Base-by-base conservation (phyloP, 225 moss, liverwort and hornwort species). In the Lunularia cruciata region DNA sequence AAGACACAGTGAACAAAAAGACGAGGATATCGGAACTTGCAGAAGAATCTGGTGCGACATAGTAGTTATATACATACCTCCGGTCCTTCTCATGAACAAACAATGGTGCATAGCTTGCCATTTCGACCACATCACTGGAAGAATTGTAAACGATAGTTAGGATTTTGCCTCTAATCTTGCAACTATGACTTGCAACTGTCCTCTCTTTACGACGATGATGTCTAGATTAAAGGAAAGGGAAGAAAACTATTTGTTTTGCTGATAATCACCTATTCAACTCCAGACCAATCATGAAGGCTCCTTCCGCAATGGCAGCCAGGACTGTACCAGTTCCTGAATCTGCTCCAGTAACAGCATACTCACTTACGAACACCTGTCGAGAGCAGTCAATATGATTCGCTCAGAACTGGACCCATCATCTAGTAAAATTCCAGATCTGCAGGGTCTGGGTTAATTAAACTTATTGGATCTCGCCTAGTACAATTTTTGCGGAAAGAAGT, bases 71-170 rank as follows among this genome's bases (percentile, higher is more conserved):
- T n/a, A n/a, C n/a, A 23, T 83, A 91, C 94, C 84, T 92, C 81
- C 90, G 76, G 54, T 98, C 90, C 1, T 87, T 89, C 70, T 87
- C 78, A 32, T 92, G 83, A 42, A 98, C 96, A 72, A 98, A 92
- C 33, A 98, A 90, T 67, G 96, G 96, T 55, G 96, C 96, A 73
- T 98, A 98, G 76, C 92, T 98, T 73, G 96, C 96, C 96, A 98
- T 92, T 47, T 91, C 80, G 74, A 98, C 96, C 59, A 83, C 83
- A 77, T 98, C 96, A 80, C 96, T 98, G 76, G 13, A 32, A 35
- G 51, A 43, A n/a, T 16, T 18, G 46, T 15, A 46, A 0, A 46
- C 19, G 31, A 60, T 11, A 32, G 20, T 61, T 13, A 61, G n/a
- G n/a, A n/a, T n/a, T n/a, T 8, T 8, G 30, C 56, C 56, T 8